phyloP scores from a whole-genome alignment of 495 filamentous ascomycete species.

The Durotheca rogersii region DNA sequence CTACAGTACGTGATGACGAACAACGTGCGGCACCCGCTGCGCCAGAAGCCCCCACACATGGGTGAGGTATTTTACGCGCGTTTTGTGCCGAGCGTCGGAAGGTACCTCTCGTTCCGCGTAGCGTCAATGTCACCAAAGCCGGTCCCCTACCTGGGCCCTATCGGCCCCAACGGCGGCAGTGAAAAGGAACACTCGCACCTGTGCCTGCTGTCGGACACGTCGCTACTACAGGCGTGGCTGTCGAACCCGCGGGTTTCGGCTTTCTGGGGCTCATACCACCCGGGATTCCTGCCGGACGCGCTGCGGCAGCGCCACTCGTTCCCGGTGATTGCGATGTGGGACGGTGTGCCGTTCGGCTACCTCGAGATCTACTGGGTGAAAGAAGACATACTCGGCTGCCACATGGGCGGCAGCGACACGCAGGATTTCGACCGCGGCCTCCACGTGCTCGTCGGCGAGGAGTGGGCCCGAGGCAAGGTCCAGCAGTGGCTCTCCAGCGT shows the following conservation, averaged over 20 bases:
- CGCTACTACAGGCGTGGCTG: constrained; percentile 87
- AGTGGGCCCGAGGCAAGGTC: constrained; percentile 84
- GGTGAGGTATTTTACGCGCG: constrained; percentile 87
- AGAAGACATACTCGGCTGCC: constrained; percentile 74
- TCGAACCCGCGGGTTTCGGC: constrained; percentile 78
- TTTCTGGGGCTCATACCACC: constrained; percentile 76
- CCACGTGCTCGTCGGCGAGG: constrained; percentile 87
- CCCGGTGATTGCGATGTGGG: constrained; percentile 91
- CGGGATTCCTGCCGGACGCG: constrained; percentile 63
- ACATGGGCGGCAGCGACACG: constrained; percentile 57
- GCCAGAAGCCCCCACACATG: constrained; percentile 85
- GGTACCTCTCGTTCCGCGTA: constrained; percentile 86
- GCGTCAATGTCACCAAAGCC: constrained; percentile 61
- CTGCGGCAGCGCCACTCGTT: constrained; percentile 73
- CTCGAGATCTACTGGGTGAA: constrained; percentile 99
- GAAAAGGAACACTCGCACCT: constrained; percentile 38
- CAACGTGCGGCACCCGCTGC: constrained; percentile 78
- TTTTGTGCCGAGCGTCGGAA: constrained; percentile 75
- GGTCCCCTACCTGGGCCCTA: constrained; percentile 55
- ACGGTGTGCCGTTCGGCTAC: constrained; percentile 92
- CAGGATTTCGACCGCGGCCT: constrained; percentile 85
- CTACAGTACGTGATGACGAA: constrained; percentile 78
- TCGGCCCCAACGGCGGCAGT: constrained; percentile 41
- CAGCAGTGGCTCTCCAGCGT: constrained; percentile 76
- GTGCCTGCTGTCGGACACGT: constrained; percentile 58